Conservation (phyloP, 495 filamentous ascomycete genomes). For the Penicillium maclennaniae region DNA sequence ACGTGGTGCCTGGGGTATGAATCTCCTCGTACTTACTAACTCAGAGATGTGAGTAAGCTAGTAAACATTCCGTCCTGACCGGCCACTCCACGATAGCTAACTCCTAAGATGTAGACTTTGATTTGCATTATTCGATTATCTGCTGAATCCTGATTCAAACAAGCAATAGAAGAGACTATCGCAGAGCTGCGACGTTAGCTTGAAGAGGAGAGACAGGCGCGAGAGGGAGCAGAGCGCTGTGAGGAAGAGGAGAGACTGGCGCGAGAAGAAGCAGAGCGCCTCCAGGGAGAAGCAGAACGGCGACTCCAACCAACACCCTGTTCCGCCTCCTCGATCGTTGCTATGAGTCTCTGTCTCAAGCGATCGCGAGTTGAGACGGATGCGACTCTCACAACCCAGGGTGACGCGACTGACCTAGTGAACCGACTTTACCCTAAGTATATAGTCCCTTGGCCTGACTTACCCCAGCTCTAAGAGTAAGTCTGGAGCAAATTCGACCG, state of each 20-base stretch:
- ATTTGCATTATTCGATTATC: conserved; percentile 10
- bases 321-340: conserved; percentile 24
- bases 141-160: conserved; percentile 14
- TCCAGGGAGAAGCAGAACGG: conserved; percentile 13
- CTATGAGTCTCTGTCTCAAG: conserved; percentile 23
- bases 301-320: conserved; percentile 19
- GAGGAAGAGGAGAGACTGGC: conserved; percentile 3
- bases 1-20: too few species aligned
- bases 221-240: too few species aligned
- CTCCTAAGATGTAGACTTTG: conserved; percentile 3
- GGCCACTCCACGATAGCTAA: not conserved
- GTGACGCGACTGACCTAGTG: conserved; percentile 19
- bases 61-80: not conserved
- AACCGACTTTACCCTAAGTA: conserved; percentile 23
- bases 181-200: conserved; percentile 23
- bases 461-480: conserved; percentile 21
- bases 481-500: conserved; percentile 11
- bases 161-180: conserved; percentile 22
- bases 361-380: conserved; percentile 26
- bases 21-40: too few species aligned
- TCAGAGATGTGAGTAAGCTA: conserved; percentile 11
- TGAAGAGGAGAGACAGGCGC: conserved; percentile 17
- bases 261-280: conserved; percentile 10
- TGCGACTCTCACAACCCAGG: conserved; percentile 20
- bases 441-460: conserved; percentile 4